Evolutionary conservation across 177 flowering plant species (phyloP), one percentile per base, ranked within the genome.

Genomic region (Tripterygium wilfordii): DNA sequence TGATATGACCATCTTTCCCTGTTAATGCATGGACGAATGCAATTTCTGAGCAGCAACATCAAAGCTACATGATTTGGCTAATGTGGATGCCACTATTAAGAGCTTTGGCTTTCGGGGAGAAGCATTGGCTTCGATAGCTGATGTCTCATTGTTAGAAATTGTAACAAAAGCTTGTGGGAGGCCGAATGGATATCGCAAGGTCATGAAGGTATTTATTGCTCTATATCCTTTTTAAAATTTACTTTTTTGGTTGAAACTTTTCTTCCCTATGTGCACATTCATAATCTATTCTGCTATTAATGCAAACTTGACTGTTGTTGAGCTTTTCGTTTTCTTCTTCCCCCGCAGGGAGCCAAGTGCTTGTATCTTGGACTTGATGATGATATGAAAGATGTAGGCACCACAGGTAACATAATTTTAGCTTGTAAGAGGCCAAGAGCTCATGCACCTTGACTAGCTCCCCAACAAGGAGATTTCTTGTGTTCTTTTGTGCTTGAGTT

Each of bases 121-220:
- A 68, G 77, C 91, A 21, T 61, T 92, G 51, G 67, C 89, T 57
- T 92, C 99, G 19, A 85, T 92, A 54, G 79, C 97, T 62, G 90
- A 89, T 60, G 57, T 89, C 41, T 84, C 96, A 19, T 61, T 89
- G 67, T 52, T 89, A 51, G 96, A 92, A 55, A 65, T 92, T 47
- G 55, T 72, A 43, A 80, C 97, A 30, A 89, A 76, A 73, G 73
- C 84, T 55, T 65, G 66, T 51, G 97, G 97, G 52, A 79, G 62
- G 66, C 89, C 99, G 42, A 84, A 81, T 79, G 99, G 92, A 55
- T 92, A 82, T 55, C 87, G 83, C 29, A 92, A 92, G 73, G 76
- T 89, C 62, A 66, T 92, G 42, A 86, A 92, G 95, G 98, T 66
- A 66, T 12, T 52, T 35, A 37, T 32, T 8, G 17, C 51, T 57